These are phyloP conservation scores for Trifolium pratense DNA, from an alignment of 306 rosid genomes.

Conservation along the genomic window DNA sequence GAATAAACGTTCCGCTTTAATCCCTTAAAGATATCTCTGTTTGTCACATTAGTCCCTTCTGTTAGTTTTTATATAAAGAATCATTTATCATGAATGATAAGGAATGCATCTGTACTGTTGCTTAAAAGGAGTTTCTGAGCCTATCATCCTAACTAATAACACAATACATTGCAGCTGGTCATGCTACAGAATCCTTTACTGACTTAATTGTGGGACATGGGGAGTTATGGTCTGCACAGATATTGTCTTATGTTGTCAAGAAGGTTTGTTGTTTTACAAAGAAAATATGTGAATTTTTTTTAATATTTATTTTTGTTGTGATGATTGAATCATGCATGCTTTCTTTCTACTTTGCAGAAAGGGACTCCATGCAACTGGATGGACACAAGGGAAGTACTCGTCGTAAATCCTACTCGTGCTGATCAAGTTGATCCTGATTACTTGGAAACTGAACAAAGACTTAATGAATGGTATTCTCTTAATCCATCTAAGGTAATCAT, in stretches of 20 bases:
- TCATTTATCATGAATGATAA: slow-evolving; percentile 5
- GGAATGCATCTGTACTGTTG: slow-evolving; percentile 11
- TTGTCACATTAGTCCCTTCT: too few relatives aligned
- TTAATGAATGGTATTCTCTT: slow-evolving; percentile 67
- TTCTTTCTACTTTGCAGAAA: slow-evolving; percentile 52
- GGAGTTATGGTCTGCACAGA: slow-evolving; percentile 90
- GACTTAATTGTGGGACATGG: slow-evolving; percentile 94
- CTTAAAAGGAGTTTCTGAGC: slow-evolving; percentile 6
- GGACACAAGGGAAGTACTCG: slow-evolving; percentile 94
- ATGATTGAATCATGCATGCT: slow-evolving; percentile 31
- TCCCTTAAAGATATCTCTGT: too few relatives aligned
- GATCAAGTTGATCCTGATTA: slow-evolving; percentile 90
- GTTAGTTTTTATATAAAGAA: neutral
- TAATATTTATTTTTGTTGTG: slow-evolving; percentile 21
- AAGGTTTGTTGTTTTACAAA: slow-evolving; percentile 54
- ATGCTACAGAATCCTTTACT: slow-evolving; percentile 91
- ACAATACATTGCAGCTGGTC: slow-evolving; percentile 75
- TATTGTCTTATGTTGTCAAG: slow-evolving; percentile 66
- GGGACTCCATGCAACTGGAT: slow-evolving; percentile 84
- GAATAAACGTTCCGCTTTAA: too few relatives aligned
- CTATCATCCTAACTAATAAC: slow-evolving; percentile 39
- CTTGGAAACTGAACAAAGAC: slow-evolving; percentile 60
- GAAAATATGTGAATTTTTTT: slow-evolving; percentile 5
- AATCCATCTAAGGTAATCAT: slow-evolving; percentile 65
- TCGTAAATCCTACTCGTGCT: slow-evolving; percentile 76